phyloP scores from a whole-genome alignment of 2,329 filamentous ascomycete genomes.

The Drechmeria coniospora region DNA sequence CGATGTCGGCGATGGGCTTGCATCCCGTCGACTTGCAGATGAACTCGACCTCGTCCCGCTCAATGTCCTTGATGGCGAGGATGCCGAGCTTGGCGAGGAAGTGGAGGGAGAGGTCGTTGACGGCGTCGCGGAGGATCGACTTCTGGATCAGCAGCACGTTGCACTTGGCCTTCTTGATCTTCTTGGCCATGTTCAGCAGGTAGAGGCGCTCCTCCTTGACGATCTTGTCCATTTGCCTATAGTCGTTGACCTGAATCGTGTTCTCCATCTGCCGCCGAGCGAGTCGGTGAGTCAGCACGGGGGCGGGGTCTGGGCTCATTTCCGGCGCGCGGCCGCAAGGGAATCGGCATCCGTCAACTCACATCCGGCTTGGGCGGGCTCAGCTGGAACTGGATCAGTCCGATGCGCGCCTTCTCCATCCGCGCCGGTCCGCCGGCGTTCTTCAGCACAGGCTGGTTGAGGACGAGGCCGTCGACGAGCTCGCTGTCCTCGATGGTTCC shows the following conservation, averaged over 20 bases:
- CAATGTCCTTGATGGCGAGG: slow-evolving; percentile 90
- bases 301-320: too few relatives aligned
- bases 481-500: slow-evolving; percentile 98
- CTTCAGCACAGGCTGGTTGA: slow-evolving; percentile 89
- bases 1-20: slow-evolving; percentile 96
- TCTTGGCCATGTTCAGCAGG: slow-evolving; percentile 97
- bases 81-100: slow-evolving; percentile 97
- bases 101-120: slow-evolving; percentile 94
- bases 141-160: slow-evolving; percentile 98
- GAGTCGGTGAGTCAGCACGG: too few relatives aligned
- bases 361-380: slow-evolving; percentile 95
- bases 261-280: slow-evolving; percentile 72
- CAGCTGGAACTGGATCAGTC: slow-evolving; percentile 95
- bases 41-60: slow-evolving; percentile 97
- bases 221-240: slow-evolving; percentile 99
- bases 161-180: slow-evolving; percentile 99
- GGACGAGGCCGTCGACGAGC: slow-evolving; percentile 84
- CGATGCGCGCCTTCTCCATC: slow-evolving; percentile 96
- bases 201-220: slow-evolving; percentile 98
- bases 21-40: slow-evolving; percentile 98
- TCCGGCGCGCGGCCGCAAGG: too few relatives aligned
- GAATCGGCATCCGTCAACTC: too few relatives aligned
- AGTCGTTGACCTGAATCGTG: slow-evolving; percentile 97
- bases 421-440: slow-evolving; percentile 76
- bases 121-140: slow-evolving; percentile 90